These are phyloP conservation scores for Bryum argenteum DNA, from an alignment of 225 moss, liverwort and hornwort species.

Conservation along the genomic window DNA sequence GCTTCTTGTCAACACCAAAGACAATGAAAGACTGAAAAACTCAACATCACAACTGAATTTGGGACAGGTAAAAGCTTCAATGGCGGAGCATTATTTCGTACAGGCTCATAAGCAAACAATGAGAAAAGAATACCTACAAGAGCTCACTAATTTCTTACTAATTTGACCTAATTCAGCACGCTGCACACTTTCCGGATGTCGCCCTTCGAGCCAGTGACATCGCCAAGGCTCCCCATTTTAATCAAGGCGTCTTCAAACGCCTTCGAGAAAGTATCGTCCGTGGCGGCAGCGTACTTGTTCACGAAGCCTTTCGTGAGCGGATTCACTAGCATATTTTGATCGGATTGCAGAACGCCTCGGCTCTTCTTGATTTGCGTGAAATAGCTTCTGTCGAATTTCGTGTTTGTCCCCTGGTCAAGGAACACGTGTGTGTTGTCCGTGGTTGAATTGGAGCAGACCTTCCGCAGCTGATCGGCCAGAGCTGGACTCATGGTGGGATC, in stretches of 20 bases:
- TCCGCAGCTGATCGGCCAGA: constrained; percentile 26
- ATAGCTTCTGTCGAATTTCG: constrained; percentile 37
- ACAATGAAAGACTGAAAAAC: too few species aligned
- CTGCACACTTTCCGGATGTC: constrained; percentile 44
- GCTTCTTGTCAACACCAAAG: too few species aligned
- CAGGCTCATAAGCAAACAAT: too few species aligned
- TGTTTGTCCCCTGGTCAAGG: constrained; percentile 33
- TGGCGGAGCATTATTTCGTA: too few species aligned
- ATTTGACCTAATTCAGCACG: constrained; percentile 29
- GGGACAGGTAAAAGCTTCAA: too few species aligned
- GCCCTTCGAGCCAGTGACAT: constrained; percentile 10
- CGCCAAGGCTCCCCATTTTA: constrained; percentile 36
- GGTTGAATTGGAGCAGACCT: constrained; percentile 41
- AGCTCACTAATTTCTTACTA: background rate
- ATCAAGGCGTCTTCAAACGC: constrained; percentile 42
- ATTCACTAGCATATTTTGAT: constrained; percentile 26
- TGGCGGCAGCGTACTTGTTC: constrained; percentile 12
- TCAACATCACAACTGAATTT: too few species aligned
- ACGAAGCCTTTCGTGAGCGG: constrained; percentile 12
- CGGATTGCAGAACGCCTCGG: constrained; percentile 39
- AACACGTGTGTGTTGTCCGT: constrained; percentile 25
- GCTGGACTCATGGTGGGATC: constrained; percentile 38
- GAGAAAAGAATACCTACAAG: too few species aligned
- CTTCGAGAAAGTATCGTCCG: constrained; percentile 1
- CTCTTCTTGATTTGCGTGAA: constrained; percentile 19